These are phyloP conservation scores for Entomortierella lignicola DNA, from an alignment of 192 early-diverging fungal genomes.

Conservation along the genomic window DNA sequence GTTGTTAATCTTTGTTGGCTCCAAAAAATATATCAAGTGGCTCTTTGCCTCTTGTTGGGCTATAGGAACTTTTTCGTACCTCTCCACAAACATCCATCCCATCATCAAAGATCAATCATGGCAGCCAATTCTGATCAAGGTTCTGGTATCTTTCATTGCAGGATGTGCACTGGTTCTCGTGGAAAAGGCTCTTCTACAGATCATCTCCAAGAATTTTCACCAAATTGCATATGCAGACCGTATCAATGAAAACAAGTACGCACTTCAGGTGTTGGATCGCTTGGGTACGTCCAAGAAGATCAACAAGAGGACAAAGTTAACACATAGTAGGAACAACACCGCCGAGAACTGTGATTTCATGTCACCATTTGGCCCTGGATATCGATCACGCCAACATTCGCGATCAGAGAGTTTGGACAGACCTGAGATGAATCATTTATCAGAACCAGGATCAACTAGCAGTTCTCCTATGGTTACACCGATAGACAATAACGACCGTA, in stretches of 20 bases:
- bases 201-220: constrained; percentile 74
- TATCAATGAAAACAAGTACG: constrained; percentile 66
- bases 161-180: constrained; percentile 60
- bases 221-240: constrained; percentile 74
- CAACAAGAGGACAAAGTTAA: constrained; percentile 20
- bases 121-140: constrained; percentile 65
- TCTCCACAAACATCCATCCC: constrained; percentile 62
- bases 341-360: constrained; percentile 41
- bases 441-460: constrained; percentile 8
- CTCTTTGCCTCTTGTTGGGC: constrained; percentile 62
- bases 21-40: constrained; percentile 69
- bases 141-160: constrained; percentile 63
- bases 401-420: constrained; percentile 41
- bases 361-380: constrained; percentile 31
- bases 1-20: constrained; percentile 65
- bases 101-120: constrained; percentile 54
- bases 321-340: constrained; percentile 43
- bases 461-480: constrained; percentile 38
- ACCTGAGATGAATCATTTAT: constrained; percentile 22
- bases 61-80: constrained; percentile 62
- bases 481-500: constrained; percentile 26
- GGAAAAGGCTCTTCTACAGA: constrained; percentile 72
- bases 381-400: constrained; percentile 40
- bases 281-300: constrained; percentile 62
- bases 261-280: constrained; percentile 69